Base-by-base conservation (phyloP, 1,284 basidiomycete species). In the Ustanciosporium gigantosporum region DNA sequence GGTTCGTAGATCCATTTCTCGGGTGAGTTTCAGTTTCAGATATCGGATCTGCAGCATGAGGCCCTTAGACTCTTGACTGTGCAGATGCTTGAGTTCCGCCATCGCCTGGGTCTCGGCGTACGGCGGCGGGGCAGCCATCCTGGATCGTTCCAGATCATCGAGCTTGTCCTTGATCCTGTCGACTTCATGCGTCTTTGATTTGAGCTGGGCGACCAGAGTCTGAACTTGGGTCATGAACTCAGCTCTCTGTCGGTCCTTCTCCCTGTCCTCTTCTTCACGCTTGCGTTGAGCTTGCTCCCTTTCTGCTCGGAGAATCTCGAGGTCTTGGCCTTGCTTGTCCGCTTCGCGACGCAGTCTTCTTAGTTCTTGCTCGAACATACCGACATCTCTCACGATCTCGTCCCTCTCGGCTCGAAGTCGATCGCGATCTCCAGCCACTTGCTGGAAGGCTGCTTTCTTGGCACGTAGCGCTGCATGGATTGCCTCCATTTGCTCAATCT, bases 11-110 rank as follows among this genome's bases (percentile, higher is more conserved):
- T 84, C 82, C 19, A 86, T 85, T 79, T 98, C 94, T 25, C 94
- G 83, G 1, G 85, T 88, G 79, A 88, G 93, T 74, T 91, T 91
- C 37, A 88, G 87, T 78, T 97, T 94, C 60, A 97, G 83, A 79
- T 96, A 96, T 38, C 84, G 84, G 60, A 96, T 92, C 76, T 95
- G 88, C 3, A 90, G 83, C 48, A 93, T 83, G 17, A 93, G 81
- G 13, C 90, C 91, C 74, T 91, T 91, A 80, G 88, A 88, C 78
- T 93, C 90, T 55, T 85, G 84, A 50, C 87, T 88, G 76, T 93
- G 90, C 73, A 86, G 84, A 3, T n/a, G 47, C 31, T 45, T 46
- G 16, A 57, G 40, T 5, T 46, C 42, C 2, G 48, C 38, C 13
- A 42, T 4, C 16, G 46, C 46, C 29, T 53, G 50, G 13, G 50